Evolutionary conservation across 495 filamentous ascomycete species (phyloP), one percentile per base, ranked within the genome.

Genomic region (Hypoxylon subgilvum): DNA sequence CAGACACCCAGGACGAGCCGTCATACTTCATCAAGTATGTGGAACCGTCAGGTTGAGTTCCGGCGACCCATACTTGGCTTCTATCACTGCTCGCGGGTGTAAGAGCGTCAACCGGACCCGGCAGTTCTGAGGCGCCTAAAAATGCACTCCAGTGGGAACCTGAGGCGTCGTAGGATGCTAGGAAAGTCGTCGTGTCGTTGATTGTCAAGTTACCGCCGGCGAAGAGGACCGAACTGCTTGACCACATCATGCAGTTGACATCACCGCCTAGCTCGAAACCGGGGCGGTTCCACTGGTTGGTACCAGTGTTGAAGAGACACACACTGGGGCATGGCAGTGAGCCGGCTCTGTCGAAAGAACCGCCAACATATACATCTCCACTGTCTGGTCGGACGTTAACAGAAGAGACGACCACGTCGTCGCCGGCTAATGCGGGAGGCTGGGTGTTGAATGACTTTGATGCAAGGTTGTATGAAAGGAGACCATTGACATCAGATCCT

Each of bases 11-110:
- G 40, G 65, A 65, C 9, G 69, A 60, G 25, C 78, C 76, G 54
- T 92, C 86, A 63, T 87, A 95, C 57, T 89, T 88, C 78, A 89
- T 82, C 40, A 98, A 71, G 73, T 87, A 97, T 28, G 83, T 77
- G 1, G 86, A 83, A 16, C 89, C 88, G 67, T 91, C 86, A 12
- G 75, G 72, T 19, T 77, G 75, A 43, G 65, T 78, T 10, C 95
- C 94, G 5, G 89, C 82, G 22, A 88, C 84, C 90, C 94, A 99
- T 62, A 96, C 83, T 38, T 85, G 78, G 6, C 80, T 83, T 28
- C 80, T 77, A 50, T 89, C 85, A 30, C 76, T 79, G 25, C 78
- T 85, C 7, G 87, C 90, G n/a, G 87, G 79, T 6, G 88, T 81
- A 41, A 97, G 74, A 10, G 85, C 87, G 39, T 85, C 87, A 6